Evolutionary conservation across 139 green algal species (phyloP).

Genomic region (Mesotaenium endlicherianum): DNA sequence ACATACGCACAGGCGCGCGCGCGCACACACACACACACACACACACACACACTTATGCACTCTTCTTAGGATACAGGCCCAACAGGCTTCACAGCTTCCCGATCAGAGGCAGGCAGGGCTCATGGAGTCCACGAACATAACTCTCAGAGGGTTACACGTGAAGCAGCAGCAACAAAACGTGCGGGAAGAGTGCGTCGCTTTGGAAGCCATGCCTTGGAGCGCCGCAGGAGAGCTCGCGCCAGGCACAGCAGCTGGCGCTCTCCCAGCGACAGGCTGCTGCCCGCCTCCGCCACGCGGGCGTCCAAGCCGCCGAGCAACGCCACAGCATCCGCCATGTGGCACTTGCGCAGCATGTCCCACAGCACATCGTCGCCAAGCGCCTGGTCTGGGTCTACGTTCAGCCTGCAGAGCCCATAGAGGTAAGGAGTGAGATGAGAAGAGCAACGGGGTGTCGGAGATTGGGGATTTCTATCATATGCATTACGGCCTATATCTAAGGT

Average conservation of each 20-base stretch:
- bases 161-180: neutral
- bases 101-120: no score
- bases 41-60: no score
- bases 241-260: constrained; percentile 90
- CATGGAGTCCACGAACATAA: neutral
- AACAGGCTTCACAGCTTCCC: no score
- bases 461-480: no score
- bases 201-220: constrained; percentile 1
- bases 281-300: constrained; percentile 71
- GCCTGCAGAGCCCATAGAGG: neutral
- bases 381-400: neutral
- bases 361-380: constrained; percentile 58
- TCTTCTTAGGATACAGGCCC: no score
- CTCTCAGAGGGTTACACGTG: neutral
- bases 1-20: no score
- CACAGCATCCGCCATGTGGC: constrained; percentile 45
- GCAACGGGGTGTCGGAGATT: no score
- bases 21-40: no score
- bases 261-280: constrained; percentile 76
- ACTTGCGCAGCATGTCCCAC: constrained; percentile 60
- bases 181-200: no score
- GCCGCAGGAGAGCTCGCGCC: constrained; percentile 64
- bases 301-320: constrained; percentile 66
- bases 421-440: neutral
- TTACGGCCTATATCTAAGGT: no score